Evolutionary conservation across 139 green algal genomes (phyloP).

Genomic region (Chlorella sp.): DNA sequence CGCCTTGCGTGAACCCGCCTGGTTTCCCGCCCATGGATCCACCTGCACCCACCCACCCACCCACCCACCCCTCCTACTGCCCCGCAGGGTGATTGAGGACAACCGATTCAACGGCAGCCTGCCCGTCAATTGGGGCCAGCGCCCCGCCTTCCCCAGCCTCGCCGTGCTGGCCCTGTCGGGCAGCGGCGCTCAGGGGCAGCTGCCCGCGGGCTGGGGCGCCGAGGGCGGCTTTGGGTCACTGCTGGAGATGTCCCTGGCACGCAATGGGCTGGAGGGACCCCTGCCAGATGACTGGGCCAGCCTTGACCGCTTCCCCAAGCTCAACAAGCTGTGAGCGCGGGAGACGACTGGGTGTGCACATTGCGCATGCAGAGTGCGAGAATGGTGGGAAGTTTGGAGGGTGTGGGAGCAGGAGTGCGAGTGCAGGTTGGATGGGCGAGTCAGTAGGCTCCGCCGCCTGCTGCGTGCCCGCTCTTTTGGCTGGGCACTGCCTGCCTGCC

Average conservation of each 20-base stretch:
- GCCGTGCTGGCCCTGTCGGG: background rate
- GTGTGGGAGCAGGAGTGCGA: too few relatives aligned
- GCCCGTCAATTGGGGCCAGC: conserved; percentile 7
- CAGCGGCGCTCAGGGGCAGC: background rate
- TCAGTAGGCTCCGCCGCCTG: too few relatives aligned
- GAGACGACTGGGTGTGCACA: too few relatives aligned
- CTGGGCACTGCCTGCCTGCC: too few relatives aligned
- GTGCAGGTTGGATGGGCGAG: too few relatives aligned
- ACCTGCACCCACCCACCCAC: background rate
- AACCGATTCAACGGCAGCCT: background rate
- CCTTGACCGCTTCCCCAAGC: conserved; percentile 17
- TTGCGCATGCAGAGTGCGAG: too few relatives aligned
- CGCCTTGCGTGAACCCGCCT: background rate
- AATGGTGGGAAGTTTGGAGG: too few relatives aligned
- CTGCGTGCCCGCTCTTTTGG: too few relatives aligned
- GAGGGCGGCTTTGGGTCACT: background rate
- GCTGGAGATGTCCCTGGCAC: background rate
- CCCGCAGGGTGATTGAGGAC: background rate
- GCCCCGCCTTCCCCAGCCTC: conserved; percentile 1
- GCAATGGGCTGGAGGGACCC: background rate
- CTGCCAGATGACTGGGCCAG: conserved; percentile 7
- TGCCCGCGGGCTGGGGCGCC: conserved; percentile 11
- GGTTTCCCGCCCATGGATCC: too few relatives aligned
- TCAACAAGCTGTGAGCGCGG: conserved; percentile 6
- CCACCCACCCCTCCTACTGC: background rate